Base-by-base conservation (phyloP, 1,284 basidiomycete species). In the Ustilago hordei region DNA sequence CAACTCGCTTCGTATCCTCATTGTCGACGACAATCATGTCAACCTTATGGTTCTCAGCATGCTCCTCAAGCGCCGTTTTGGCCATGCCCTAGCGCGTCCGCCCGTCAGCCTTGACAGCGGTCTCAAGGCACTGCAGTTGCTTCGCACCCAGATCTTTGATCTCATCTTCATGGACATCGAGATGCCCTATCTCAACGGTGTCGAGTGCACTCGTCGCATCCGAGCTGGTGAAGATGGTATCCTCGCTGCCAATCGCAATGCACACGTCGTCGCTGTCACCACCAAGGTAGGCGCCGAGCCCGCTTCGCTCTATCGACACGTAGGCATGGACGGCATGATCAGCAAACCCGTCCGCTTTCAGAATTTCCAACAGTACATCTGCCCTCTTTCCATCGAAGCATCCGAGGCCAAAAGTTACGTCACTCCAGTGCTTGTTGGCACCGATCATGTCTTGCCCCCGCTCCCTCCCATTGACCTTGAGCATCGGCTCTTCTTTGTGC, bases 21-120 rank as follows among this genome's bases (percentile, higher is more conserved):
- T 83, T 47, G 81, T 83, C 55, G 81, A 83, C 56, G 81, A 83
- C 72, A 81, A 83, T 60, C 75, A 69, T 36, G 57, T 83, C 78
- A 83, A 83, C 41, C 80, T 83, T 15, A 69, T 71, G 15, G 73
- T 81, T 13, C 70, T 82, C 41, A 69, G 60, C 60, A 79, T 61
- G 19, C 68, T 82, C 6, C 74, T 82, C 48, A 79, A 75, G 62
- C 77, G 78, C 34, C 75, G 78, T 43, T 82, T 82, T 64, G 55
- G 64, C 11, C 59, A 70, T 64, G 48, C 69, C 0, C 72, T 82
- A 48, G 80, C 78, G 0, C 50, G 66, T 23, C 36, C 76, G 7
- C 81, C 81, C 17, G 69, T 82, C 45, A 59, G 68, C 23, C 72
- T 82, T 39, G 80, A 81, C 60, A 76, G 73, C 32, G 81, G 74